A percentile compares a stretch with the other conserved stretches of the same genome.
Evolutionary conservation across 805 yeast species (phyloP).

Genomic region (Maudiozyma saulgeensis): DNA sequence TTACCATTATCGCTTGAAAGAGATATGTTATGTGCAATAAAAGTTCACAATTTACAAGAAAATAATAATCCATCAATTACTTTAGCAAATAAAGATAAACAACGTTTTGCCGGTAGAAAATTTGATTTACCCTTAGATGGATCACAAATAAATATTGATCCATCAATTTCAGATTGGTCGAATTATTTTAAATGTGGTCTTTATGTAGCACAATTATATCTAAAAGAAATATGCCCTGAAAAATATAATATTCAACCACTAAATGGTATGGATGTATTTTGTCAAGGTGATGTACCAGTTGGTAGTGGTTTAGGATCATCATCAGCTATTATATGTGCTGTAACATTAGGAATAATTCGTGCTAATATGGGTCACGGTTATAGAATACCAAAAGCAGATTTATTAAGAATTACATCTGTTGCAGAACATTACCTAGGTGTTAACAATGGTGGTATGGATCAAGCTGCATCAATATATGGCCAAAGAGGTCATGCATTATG

Average conservation of each 20-base stretch:
- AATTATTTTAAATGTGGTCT: conserved; percentile 60
- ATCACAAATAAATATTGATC: conserved; percentile 37
- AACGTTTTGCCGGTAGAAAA: conserved; percentile 29
- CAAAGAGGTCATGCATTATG: conserved; percentile 47
- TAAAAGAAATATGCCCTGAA: conserved; percentile 27
- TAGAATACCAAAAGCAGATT: conserved; percentile 38
- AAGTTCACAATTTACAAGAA: conserved; percentile 11
- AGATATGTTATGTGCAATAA: conserved; percentile 52
- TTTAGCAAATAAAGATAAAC: conserved; percentile 29
- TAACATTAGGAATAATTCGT: conserved; percentile 46
- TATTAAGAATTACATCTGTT: conserved; percentile 51
- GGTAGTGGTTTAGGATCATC: conserved; percentile 66
- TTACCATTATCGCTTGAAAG: conserved; percentile 64
- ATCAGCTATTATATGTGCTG: conserved; percentile 62
- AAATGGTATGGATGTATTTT: conserved; percentile 42
- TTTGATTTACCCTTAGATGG: conserved; percentile 36
- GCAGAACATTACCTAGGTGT: conserved; percentile 68
- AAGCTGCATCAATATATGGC: conserved; percentile 62
- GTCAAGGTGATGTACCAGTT: conserved; percentile 60
- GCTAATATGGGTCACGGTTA: conserved; percentile 36
- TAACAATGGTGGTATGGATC: conserved; percentile 76
- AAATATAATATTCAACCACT: conserved; percentile 25
- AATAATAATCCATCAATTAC: conserved; percentile 20
- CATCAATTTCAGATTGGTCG: conserved; percentile 46
- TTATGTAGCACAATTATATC: conserved; percentile 45